Evolutionary conservation across 1,284 basidiomycete species (phyloP).

Genomic region (Cutaneotrichosporon cyanovorans): DNA sequence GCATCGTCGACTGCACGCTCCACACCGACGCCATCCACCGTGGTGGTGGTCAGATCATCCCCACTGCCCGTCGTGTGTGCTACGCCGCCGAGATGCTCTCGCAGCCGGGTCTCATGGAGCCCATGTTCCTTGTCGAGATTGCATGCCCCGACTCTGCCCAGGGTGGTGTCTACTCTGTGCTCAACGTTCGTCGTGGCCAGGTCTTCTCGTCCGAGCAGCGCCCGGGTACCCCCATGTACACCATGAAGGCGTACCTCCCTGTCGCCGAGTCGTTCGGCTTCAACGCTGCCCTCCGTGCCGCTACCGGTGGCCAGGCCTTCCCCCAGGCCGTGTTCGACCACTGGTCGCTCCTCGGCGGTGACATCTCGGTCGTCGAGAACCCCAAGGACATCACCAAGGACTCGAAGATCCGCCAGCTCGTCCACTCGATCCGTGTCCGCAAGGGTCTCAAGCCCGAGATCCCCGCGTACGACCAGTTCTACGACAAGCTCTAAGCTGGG

Average conservation of each 20-base stretch:
- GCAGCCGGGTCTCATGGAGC: conserved; percentile 87
- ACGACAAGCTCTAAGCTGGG: conserved; percentile 62
- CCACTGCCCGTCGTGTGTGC: conserved; percentile 91
- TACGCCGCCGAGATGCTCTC: conserved; percentile 91
- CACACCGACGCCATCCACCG: conserved; percentile 88
- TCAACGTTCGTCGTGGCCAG: conserved; percentile 98
- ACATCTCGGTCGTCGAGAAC: not conserved
- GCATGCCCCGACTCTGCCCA: conserved; percentile 97
- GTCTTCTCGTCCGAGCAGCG: conserved; percentile 98
- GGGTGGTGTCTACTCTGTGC: conserved; percentile 89
- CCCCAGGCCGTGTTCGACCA: conserved; percentile 93
- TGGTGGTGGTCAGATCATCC: conserved; percentile 98
- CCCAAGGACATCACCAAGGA: not conserved
- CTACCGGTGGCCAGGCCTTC: conserved; percentile 96
- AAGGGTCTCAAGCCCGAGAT: conserved; percentile 62
- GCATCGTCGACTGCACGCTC: conserved; percentile 18
- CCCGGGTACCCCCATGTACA: conserved; percentile 98
- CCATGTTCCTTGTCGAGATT: conserved; percentile 97
- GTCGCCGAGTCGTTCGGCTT: conserved; percentile 98
- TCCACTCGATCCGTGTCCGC: conserved; percentile 59
- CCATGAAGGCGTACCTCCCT: conserved; percentile 51
- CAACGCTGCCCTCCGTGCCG: conserved; percentile 89
- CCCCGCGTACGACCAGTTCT: conserved; percentile 74
- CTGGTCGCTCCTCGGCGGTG: conserved; percentile 54
- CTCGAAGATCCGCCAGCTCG: not conserved